A percentile compares a stretch with the other conserved stretches of the same genome.
phyloP scores from a whole-genome alignment of 1,284 basidiomycete species.

The Fomitopsis schrenkii region DNA sequence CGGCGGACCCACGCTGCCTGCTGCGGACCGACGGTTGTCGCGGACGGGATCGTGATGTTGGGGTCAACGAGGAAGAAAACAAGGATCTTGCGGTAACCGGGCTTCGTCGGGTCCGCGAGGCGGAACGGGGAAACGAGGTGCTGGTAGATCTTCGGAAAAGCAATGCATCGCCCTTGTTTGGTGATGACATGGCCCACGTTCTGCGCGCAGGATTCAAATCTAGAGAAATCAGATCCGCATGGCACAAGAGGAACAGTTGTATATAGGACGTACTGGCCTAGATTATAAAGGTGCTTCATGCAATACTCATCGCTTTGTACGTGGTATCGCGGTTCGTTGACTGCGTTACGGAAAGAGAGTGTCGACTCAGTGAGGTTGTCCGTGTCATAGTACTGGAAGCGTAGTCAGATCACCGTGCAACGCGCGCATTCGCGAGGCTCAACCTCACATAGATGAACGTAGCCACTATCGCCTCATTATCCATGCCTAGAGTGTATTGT shows the following conservation, averaged over 20 bases:
- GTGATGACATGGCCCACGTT: constrained; percentile 20
- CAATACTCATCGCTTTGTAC: too few species aligned
- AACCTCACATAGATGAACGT: constrained; percentile 32
- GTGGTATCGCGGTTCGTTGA: neutral
- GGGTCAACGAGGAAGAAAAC: constrained; percentile 32
- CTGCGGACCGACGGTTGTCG: constrained; percentile 16
- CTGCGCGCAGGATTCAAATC: constrained; percentile 7
- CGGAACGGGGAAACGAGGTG: constrained; percentile 30
- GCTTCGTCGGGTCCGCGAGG: constrained; percentile 23
- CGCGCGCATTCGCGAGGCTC: too few species aligned
- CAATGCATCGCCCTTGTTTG: constrained; percentile 20
- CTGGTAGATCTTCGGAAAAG: constrained; percentile 32
- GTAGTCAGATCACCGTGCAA: too few species aligned
- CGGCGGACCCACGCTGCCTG: constrained; percentile 19
- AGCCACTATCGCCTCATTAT: constrained; percentile 44
- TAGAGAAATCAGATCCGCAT: too few species aligned
- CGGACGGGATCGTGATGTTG: constrained; percentile 9
- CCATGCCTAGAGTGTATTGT: constrained; percentile 14
- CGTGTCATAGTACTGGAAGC: constrained; percentile 9
- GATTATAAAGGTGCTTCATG: too few species aligned
- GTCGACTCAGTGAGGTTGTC: constrained; percentile 13
- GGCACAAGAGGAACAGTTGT: too few species aligned
- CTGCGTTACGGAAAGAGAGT: constrained; percentile 8
- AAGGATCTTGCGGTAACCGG: constrained; percentile 30
- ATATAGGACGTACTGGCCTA: too few species aligned